phyloP scores from a whole-genome alignment of 2,329 filamentous ascomycete genomes.

The Hirsutella rhossiliensis region DNA sequence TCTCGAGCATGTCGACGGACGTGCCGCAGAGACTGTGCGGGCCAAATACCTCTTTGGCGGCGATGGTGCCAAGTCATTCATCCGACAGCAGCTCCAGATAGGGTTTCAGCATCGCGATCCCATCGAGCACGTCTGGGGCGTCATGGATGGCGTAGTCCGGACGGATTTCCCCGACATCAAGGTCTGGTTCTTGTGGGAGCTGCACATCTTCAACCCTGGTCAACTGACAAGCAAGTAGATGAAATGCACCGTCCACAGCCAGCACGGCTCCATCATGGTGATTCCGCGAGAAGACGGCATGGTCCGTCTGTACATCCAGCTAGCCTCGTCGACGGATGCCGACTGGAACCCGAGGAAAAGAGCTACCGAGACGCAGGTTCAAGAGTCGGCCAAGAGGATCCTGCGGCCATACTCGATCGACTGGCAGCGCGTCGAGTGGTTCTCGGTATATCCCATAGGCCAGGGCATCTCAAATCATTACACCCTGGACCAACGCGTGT shows the following conservation, averaged over 20 bases:
- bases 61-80: constrained; percentile 56
- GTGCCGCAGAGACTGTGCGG: constrained; percentile 51
- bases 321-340: constrained; percentile 46
- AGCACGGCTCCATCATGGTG: constrained; percentile 65
- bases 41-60: constrained; percentile 62
- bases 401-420: constrained; percentile 54
- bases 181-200: constrained; percentile 21
- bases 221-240: constrained; percentile 41
- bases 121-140: constrained; percentile 61
- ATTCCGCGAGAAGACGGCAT: constrained; percentile 61
- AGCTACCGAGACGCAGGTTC: constrained; percentile 51
- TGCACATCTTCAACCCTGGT: neutral
- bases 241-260: constrained; percentile 66
- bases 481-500: constrained; percentile 56
- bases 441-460: constrained; percentile 64
- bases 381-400: constrained; percentile 52
- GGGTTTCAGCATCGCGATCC: constrained; percentile 60
- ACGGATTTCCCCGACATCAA: constrained; percentile 71
- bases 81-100: constrained; percentile 55
- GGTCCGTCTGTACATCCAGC: constrained; percentile 60
- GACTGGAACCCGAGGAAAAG: constrained; percentile 51
- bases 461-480: constrained; percentile 61
- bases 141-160: constrained; percentile 61
- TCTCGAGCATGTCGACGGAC: constrained; percentile 65
- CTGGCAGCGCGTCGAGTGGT: constrained; percentile 61